Evolutionary conservation across 495 filamentous ascomycete species (phyloP).

Genomic region (Halenospora varia): DNA sequence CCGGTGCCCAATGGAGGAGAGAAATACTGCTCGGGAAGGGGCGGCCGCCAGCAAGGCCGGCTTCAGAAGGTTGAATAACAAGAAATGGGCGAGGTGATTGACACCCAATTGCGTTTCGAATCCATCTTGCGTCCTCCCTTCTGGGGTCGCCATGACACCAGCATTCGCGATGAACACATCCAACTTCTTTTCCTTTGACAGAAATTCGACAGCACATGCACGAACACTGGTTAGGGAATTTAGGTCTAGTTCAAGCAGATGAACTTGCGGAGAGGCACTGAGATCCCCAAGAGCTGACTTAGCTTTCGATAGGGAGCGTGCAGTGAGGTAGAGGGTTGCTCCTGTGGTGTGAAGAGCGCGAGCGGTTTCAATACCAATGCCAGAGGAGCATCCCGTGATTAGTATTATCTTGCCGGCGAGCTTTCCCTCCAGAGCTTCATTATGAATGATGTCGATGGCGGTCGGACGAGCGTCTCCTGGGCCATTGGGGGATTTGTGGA

Average conservation of each 20-base stretch:
- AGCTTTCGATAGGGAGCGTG: conserved; percentile 36
- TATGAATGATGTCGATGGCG: conserved; percentile 47
- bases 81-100: conserved; percentile 67
- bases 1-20: conserved; percentile 38
- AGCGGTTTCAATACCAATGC: conserved; percentile 48
- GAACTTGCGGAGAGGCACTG: conserved; percentile 20
- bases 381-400: conserved; percentile 46
- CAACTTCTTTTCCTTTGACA: conserved; percentile 26
- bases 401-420: conserved; percentile 43
- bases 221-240: conserved; percentile 28
- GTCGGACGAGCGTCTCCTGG: conserved; percentile 53
- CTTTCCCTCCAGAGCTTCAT: conserved; percentile 39
- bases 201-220: conserved; percentile 23
- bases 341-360: conserved; percentile 42
- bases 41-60: conserved; percentile 51
- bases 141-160: conserved; percentile 49
- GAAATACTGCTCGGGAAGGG: conserved; percentile 42
- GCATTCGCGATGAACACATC: conserved; percentile 59
- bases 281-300: conserved; percentile 27
- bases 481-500: conserved; percentile 37
- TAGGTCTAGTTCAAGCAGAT: conserved; percentile 34
- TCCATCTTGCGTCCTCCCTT: conserved; percentile 49
- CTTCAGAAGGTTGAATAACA: conserved; percentile 60
- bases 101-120: conserved; percentile 67
- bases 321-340: conserved; percentile 41